Conservation (phyloP, 768 basidiomycete species). For the Dioszegia hungarica region DNA sequence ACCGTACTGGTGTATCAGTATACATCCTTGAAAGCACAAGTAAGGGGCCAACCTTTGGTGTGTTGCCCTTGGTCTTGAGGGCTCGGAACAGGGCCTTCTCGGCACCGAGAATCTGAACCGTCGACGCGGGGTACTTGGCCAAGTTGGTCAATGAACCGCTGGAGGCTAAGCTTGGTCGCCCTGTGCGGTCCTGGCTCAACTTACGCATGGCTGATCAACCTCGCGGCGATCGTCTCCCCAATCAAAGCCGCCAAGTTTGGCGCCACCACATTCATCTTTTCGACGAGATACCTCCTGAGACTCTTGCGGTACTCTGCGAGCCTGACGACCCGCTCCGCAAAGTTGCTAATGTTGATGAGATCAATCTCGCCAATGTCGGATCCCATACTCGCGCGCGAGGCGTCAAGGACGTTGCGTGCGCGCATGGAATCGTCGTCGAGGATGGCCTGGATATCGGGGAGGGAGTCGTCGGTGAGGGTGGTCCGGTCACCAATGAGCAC, state of each 20-base stretch:
- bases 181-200: slow-evolving; percentile 2
- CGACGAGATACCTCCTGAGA: slow-evolving; percentile 75
- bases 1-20: slow-evolving; percentile 67
- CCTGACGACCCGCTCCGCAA: slow-evolving; percentile 83
- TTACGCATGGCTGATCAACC: slow-evolving; percentile 83
- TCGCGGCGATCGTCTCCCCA: slow-evolving; percentile 85
- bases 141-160: slow-evolving; percentile 86
- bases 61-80: slow-evolving; percentile 97
- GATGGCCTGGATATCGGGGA: slow-evolving; percentile 70
- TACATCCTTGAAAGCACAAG: not conserved
- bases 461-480: slow-evolving; percentile 59
- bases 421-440: slow-evolving; percentile 77
- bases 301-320: slow-evolving; percentile 91
- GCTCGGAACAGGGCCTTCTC: slow-evolving; percentile 98
- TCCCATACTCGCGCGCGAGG: slow-evolving; percentile 90
- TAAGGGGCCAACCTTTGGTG: slow-evolving; percentile 67
- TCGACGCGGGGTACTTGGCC: slow-evolving; percentile 96
- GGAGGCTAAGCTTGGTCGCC: not conserved
- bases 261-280: slow-evolving; percentile 97
- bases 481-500: slow-evolving; percentile 89
- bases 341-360: slow-evolving; percentile 89
- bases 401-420: slow-evolving; percentile 91
- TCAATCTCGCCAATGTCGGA: slow-evolving; percentile 84
- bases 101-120: slow-evolving; percentile 95
- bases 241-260: slow-evolving; percentile 85